Percentiles rank a stretch among this genome's conserved stretches.
Conservation (phyloP, 495 filamentous ascomycete genomes). For the Aspergillus ostianus region DNA sequence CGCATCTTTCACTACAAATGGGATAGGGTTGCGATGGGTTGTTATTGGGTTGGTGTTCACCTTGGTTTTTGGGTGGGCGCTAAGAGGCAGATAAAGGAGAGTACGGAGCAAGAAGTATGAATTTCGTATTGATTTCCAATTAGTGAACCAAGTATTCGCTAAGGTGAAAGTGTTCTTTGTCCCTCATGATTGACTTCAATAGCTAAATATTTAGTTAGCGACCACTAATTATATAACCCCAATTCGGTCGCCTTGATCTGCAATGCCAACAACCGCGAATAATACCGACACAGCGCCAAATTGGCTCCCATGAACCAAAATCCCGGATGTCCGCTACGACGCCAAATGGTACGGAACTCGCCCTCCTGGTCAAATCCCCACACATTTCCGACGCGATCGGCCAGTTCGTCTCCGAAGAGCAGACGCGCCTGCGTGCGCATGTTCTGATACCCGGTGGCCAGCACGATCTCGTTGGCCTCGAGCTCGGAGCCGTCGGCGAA, state of each 20-base stretch:
- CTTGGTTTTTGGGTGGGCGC: too few relatives aligned
- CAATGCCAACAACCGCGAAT: constrained; percentile 67
- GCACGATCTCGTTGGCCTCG: constrained; percentile 76
- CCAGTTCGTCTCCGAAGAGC: constrained; percentile 71
- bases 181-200: too few relatives aligned
- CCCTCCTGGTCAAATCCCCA: constrained; percentile 82
- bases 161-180: too few relatives aligned
- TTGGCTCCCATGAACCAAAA: constrained; percentile 88
- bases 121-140: too few relatives aligned
- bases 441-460: constrained; percentile 81
- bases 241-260: constrained; percentile 70
- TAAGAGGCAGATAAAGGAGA: too few relatives aligned
- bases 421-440: constrained; percentile 61
- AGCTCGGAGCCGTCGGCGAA: constrained; percentile 67
- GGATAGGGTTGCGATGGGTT: too few relatives aligned
- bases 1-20: too few relatives aligned
- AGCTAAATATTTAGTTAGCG: too few relatives aligned
- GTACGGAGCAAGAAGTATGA: too few relatives aligned
- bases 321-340: constrained; percentile 65
- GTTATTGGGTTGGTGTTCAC: too few relatives aligned
- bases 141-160: too few relatives aligned
- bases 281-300: constrained; percentile 70
- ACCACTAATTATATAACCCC: constrained; percentile 23
- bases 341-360: constrained; percentile 72
- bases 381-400: constrained; percentile 62